phyloP scores from a whole-genome alignment of 352 stramenopile genomes.

The Globisporangium apiculatum region DNA sequence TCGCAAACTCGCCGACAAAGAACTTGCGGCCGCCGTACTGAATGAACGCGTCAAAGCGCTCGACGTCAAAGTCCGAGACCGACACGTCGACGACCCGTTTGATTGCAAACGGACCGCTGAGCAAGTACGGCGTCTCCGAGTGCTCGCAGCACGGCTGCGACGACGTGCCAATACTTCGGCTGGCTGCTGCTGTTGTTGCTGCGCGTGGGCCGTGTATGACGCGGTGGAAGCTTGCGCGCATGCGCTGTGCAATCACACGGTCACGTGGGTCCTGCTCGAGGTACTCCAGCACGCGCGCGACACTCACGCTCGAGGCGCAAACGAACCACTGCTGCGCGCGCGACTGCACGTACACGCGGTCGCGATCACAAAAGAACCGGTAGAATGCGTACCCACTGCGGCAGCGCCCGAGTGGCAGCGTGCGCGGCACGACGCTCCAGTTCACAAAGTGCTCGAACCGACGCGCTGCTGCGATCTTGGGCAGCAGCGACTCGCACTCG shows the following conservation, averaged over 20 bases:
- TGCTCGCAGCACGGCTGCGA: slow-evolving; percentile 26
- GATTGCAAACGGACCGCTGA: slow-evolving; percentile 34
- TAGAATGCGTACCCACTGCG: slow-evolving; percentile 48
- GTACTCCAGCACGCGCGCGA: slow-evolving; percentile 41
- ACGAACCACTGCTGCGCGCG: slow-evolving; percentile 41
- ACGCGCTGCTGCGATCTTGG: slow-evolving; percentile 36
- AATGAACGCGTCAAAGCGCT: slow-evolving; percentile 40
- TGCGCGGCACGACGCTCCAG: slow-evolving; percentile 51
- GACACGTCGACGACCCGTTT: slow-evolving; percentile 32
- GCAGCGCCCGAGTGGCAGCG: slow-evolving; percentile 48
- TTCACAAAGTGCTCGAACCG: slow-evolving; percentile 61
- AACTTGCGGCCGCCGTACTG: slow-evolving; percentile 40
- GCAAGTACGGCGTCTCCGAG: slow-evolving; percentile 25
- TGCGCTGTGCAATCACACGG: slow-evolving; percentile 18
- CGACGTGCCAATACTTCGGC: not conserved
- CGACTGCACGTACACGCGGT: slow-evolving; percentile 47
- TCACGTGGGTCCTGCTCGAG: slow-evolving; percentile 35
- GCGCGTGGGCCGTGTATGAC: slow-evolving; percentile 22
- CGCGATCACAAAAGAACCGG: slow-evolving; percentile 51
- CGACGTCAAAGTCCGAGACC: slow-evolving; percentile 35
- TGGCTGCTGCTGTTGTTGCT: not conserved
- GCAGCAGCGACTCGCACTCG: slow-evolving; percentile 41
- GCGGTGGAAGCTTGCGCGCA: slow-evolving; percentile 35
- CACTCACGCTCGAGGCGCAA: slow-evolving; percentile 16
- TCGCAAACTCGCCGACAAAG: slow-evolving; percentile 40